Evolutionary conservation across 768 basidiomycete genomes (phyloP).

Genomic region (Boletus sp.): DNA sequence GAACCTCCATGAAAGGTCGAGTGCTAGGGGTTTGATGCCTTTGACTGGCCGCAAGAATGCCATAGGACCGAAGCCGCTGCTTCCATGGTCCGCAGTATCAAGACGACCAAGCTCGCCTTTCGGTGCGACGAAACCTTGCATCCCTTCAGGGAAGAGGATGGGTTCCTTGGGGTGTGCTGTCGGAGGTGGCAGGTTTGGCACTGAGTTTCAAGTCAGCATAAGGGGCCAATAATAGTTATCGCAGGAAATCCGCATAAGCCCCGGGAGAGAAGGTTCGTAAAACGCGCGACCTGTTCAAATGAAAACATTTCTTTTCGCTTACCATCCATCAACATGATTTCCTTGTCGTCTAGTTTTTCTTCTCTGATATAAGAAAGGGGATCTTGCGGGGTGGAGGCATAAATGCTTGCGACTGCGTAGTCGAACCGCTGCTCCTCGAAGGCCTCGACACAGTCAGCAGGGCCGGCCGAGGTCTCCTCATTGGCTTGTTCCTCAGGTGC

Average conservation of each 20-base stretch:
- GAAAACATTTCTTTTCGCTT: conserved; percentile 15
- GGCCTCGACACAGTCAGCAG: not conserved
- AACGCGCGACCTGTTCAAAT: conserved; percentile 14
- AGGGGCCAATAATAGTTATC: conserved; percentile 21
- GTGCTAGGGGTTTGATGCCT: conserved; percentile 55
- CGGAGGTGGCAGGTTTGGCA: conserved; percentile 56
- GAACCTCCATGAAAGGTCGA: conserved; percentile 70
- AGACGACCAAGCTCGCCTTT: conserved; percentile 9
- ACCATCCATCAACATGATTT: conserved; percentile 59
- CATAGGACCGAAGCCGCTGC: not conserved
- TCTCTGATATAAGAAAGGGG: conserved; percentile 43
- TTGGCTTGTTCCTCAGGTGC: not conserved
- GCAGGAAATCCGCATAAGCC: conserved; percentile 23
- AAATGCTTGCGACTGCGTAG: conserved; percentile 34
- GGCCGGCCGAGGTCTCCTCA: not conserved
- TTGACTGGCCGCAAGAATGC: conserved; percentile 50
- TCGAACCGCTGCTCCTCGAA: conserved; percentile 28
- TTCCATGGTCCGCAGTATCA: not conserved
- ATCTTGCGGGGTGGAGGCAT: conserved; percentile 23
- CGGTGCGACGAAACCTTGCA: conserved; percentile 29
- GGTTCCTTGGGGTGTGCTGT: conserved; percentile 41
- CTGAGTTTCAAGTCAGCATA: conserved; percentile 36
- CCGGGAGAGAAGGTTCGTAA: conserved; percentile 15
- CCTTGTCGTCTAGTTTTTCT: conserved; percentile 55
- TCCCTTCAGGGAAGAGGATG: conserved; percentile 33